These are phyloP conservation scores for Chlamydomonas applanata DNA, from an alignment of 139 green algal genomes.

Conservation along the genomic window DNA sequence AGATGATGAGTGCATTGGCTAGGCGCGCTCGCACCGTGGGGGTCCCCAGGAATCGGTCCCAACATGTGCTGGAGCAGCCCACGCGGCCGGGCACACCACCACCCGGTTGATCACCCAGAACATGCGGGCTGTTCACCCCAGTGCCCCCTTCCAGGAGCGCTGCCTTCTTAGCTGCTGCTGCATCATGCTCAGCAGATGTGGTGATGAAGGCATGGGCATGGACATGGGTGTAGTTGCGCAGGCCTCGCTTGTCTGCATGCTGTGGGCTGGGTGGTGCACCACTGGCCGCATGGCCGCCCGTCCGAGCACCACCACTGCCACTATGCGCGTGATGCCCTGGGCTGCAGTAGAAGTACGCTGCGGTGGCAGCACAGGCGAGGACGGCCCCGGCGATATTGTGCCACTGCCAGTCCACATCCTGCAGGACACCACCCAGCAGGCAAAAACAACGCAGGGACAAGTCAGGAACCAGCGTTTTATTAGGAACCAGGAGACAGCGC, in stretches of 20 bases:
- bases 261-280: too few relatives aligned
- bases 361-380: constrained; percentile 3
- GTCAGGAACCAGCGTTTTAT: too few relatives aligned
- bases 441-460: too few relatives aligned
- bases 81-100: background rate
- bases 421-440: background rate
- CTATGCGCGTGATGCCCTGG: background rate
- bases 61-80: background rate
- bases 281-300: too few relatives aligned
- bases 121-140: too few relatives aligned
- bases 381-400: constrained; percentile 18
- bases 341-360: constrained; percentile 2
- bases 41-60: background rate
- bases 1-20: background rate
- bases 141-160: too few relatives aligned
- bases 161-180: background rate
- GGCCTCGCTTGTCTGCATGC: too few relatives aligned
- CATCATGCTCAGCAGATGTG: too few relatives aligned
- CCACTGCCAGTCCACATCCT: constrained; percentile 16
- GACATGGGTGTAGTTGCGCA: background rate
- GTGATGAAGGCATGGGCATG: too few relatives aligned
- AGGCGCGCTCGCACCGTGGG: background rate
- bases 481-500: too few relatives aligned
- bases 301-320: too few relatives aligned
- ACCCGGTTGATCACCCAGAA: too few relatives aligned